phyloP scores from a whole-genome alignment of 352 stramenopile genomes.

The Blastocystis sp. region DNA sequence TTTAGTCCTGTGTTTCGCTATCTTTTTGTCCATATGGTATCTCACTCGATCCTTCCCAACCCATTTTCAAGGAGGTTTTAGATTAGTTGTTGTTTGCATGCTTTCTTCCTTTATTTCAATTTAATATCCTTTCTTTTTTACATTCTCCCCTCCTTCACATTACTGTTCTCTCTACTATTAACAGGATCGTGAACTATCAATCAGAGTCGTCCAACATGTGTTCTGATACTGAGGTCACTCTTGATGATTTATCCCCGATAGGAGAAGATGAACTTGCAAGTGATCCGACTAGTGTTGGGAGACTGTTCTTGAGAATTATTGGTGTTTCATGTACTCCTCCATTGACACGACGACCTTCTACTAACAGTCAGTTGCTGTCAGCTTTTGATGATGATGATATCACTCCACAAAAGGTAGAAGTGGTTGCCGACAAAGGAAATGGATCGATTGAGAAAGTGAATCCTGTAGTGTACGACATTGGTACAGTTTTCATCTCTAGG shows the following conservation, averaged over 20 bases:
- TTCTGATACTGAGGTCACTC: not conserved
- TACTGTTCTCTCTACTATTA: not conserved
- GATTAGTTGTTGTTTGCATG: not conserved
- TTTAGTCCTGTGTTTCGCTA: not conserved
- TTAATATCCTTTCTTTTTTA: not conserved
- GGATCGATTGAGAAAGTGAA: not conserved
- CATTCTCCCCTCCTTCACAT: not conserved
- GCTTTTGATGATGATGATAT: not conserved
- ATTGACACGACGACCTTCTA: not conserved
- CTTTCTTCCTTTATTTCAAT: not conserved
- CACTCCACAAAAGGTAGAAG: not conserved
- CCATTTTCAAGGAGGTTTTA: not conserved
- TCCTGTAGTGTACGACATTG: not conserved
- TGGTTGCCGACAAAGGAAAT: not conserved
- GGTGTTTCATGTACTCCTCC: constrained; percentile 21
- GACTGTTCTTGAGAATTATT: not conserved
- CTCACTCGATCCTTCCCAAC: not conserved
- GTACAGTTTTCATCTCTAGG: not conserved
- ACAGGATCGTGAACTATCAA: not conserved
- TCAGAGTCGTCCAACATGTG: not conserved
- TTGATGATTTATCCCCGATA: not conserved
- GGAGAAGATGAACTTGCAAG: not conserved
- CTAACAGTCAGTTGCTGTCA: not conserved
- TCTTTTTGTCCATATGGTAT: constrained; percentile 25
- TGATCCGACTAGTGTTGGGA: not conserved